Conservation (phyloP, 2,329 filamentous ascomycete genomes). For the Xylaria sp. region DNA sequence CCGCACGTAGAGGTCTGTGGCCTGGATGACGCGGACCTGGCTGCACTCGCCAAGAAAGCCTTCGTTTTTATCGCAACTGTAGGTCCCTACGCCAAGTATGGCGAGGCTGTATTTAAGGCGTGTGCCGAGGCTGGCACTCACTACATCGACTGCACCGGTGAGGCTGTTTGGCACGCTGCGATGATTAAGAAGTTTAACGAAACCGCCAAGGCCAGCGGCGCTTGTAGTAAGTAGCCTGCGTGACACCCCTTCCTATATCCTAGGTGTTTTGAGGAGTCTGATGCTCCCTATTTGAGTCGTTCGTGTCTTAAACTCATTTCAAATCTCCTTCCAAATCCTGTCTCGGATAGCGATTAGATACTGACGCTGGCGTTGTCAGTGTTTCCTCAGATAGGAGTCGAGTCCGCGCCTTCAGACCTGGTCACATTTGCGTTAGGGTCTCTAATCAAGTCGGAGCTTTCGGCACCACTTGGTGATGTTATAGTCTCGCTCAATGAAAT, state of each 20-base stretch:
- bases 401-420: constrained; percentile 67
- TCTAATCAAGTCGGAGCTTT: constrained; percentile 55
- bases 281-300: neutral
- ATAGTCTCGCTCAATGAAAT: constrained; percentile 55
- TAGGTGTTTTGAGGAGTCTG: neutral
- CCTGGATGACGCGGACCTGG: constrained; percentile 53
- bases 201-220: constrained; percentile 58
- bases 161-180: constrained; percentile 60
- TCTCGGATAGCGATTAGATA: too few species aligned
- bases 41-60: constrained; percentile 59
- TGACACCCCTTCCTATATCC: neutral
- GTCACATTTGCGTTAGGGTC: constrained; percentile 60
- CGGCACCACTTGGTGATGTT: constrained; percentile 58
- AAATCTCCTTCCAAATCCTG: too few species aligned
- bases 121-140: constrained; percentile 68
- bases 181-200: constrained; percentile 67
- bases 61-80: constrained; percentile 63
- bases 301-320: neutral
- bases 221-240: constrained; percentile 43
- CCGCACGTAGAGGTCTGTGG: constrained; percentile 59
- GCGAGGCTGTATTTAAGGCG: constrained; percentile 64
- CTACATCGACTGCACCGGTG: constrained; percentile 68
- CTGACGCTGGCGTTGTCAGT: constrained; percentile 40
- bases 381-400: constrained; percentile 66
- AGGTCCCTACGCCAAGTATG: constrained; percentile 62